A percentile compares a stretch with the other conserved stretches of the same genome.
Conservation (phyloP, 1,284 basidiomycete species). For the Irpex sp. region DNA sequence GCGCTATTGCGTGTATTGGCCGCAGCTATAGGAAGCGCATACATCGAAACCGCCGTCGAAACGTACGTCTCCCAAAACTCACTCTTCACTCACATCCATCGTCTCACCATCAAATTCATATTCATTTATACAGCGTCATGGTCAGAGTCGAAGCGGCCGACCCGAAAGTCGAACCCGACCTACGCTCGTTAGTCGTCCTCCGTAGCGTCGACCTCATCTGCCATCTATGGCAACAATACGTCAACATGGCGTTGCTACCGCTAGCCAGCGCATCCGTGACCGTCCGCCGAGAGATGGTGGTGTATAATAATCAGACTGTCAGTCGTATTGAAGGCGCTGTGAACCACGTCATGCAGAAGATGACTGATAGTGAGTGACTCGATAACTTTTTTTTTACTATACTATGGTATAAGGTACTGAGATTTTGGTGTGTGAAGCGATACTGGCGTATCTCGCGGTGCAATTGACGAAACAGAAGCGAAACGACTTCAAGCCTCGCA, state of each 20-base stretch:
- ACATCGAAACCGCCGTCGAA: conserved; percentile 88
- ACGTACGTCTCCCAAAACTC: conserved; percentile 50
- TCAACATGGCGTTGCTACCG: conserved; percentile 86
- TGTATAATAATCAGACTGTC: conserved; percentile 89
- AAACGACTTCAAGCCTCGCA: conserved; percentile 94
- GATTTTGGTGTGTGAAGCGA: conserved; percentile 39
- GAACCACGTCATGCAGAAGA: conserved; percentile 79
- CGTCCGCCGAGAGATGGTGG: conserved; percentile 87
- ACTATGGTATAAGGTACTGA: too few relatives aligned
- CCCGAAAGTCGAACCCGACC: conserved; percentile 71
- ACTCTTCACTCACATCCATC: neutral
- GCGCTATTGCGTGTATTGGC: conserved; percentile 83
- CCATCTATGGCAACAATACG: conserved; percentile 97
- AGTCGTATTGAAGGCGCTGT: conserved; percentile 84
- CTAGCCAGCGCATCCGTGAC: conserved; percentile 84
- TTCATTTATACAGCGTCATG: conserved; percentile 51
- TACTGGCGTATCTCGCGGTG: conserved; percentile 62
- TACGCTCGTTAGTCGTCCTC: conserved; percentile 68
- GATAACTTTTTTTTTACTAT: neutral
- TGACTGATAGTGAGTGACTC: conserved; percentile 68
- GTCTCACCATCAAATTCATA: neutral
- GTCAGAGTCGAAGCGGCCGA: conserved; percentile 73
- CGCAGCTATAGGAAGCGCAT: conserved; percentile 82
- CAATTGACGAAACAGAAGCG: conserved; percentile 92
- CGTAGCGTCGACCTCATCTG: conserved; percentile 83